Conservation (phyloP, 1,284 basidiomycete species). For the Marasmius tenuissimus region DNA sequence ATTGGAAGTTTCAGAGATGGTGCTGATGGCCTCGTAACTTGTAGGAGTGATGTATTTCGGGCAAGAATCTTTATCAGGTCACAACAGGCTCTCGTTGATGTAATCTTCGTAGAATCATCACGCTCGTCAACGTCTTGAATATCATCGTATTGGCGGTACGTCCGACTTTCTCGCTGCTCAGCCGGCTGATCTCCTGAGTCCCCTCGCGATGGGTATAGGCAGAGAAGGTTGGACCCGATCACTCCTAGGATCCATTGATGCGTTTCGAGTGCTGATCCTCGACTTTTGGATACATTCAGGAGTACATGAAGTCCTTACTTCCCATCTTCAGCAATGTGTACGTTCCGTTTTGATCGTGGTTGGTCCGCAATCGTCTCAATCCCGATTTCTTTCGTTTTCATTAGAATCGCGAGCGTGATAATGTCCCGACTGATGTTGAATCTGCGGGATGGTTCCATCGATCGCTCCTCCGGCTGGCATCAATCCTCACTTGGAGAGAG, state of each 20-base stretch:
- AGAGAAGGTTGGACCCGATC: neutral
- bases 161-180: neutral
- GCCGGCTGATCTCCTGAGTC: neutral
- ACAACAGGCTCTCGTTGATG: neutral
- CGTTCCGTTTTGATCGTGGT: neutral
- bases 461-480: neutral
- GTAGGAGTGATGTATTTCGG: conserved; percentile 8
- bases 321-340: conserved; percentile 9
- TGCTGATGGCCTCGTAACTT: neutral
- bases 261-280: neutral
- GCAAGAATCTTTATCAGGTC: neutral
- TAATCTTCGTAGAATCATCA: neutral
- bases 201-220: neutral
- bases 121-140: conserved; percentile 1
- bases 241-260: neutral
- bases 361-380: neutral
- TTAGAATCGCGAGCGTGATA: conserved; percentile 4
- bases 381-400: neutral
- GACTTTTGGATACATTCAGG: neutral
- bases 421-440: conserved; percentile 7
- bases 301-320: conserved; percentile 4
- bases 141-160: conserved; percentile 6
- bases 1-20: neutral
- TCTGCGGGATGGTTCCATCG: conserved; percentile 1
- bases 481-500: neutral